These are phyloP conservation scores for Geopyxis carbonaria DNA, from an alignment of 495 filamentous ascomycete genomes.

Conservation along the genomic window DNA sequence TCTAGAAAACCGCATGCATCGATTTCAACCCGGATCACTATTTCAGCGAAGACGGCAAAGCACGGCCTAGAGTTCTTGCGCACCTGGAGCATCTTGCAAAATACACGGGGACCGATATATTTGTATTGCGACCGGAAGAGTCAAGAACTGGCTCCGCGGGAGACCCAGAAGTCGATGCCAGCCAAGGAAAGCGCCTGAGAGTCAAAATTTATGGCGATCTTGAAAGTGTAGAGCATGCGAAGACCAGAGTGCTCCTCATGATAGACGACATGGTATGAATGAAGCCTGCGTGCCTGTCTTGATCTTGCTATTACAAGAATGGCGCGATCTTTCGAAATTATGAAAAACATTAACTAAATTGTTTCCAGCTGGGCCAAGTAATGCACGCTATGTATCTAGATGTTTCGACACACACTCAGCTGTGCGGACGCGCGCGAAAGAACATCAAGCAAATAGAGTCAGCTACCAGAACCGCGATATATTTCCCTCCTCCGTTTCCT, in stretches of 20 bases:
- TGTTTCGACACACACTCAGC: conserved; percentile 66
- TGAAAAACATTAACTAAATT: background rate
- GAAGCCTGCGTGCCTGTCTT: background rate
- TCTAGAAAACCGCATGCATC: conserved; percentile 73
- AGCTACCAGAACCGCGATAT: conserved; percentile 83
- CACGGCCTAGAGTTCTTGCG: conserved; percentile 51
- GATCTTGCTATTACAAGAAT: conserved; percentile 7
- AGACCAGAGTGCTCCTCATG: conserved; percentile 87
- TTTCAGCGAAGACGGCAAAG: conserved; percentile 53
- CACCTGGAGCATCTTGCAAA: conserved; percentile 67
- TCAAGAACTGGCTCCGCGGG: conserved; percentile 31
- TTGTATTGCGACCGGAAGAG: conserved; percentile 71
- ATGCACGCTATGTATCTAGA: conserved; percentile 73
- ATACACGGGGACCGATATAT: conserved; percentile 89
- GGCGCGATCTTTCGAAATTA: conserved; percentile 17
- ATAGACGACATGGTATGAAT: conserved; percentile 83
- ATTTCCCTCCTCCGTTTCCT: conserved; percentile 88
- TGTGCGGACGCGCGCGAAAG: conserved; percentile 81
- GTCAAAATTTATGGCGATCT: conserved; percentile 89
- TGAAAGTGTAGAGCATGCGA: conserved; percentile 90
- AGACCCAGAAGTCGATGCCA: conserved; percentile 43
- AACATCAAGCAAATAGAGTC: conserved; percentile 97
- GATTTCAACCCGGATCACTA: conserved; percentile 83
- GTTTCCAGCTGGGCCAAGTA: conserved; percentile 74
- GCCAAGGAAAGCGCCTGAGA: conserved; percentile 64